Evolutionary conservation across 495 filamentous ascomycete species (phyloP).

Genomic region (Collariella sp.): DNA sequence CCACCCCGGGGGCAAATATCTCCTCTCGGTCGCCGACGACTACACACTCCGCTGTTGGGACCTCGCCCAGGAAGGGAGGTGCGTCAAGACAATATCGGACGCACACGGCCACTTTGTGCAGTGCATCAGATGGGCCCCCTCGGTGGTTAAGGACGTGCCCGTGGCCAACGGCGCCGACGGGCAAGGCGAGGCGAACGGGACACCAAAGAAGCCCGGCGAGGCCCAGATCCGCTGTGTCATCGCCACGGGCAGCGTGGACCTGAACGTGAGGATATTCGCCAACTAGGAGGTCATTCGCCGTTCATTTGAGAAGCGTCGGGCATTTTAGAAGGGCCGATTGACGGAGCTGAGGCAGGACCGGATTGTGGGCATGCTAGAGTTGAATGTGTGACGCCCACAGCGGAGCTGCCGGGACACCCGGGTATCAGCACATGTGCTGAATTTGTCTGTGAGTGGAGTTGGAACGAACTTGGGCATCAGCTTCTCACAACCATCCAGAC

Average conservation of each 20-base stretch:
- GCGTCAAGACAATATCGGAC: slow-evolving; percentile 72
- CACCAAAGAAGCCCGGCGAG: slow-evolving; percentile 39
- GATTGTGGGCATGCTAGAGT: too few relatives aligned
- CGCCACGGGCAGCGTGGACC: slow-evolving; percentile 54
- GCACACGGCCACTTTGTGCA: slow-evolving; percentile 82
- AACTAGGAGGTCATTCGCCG: slow-evolving; percentile 24
- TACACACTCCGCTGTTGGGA: slow-evolving; percentile 96
- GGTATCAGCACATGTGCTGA: too few relatives aligned
- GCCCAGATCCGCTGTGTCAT: slow-evolving; percentile 53
- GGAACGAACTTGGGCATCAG: background rate
- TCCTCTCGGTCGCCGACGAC: slow-evolving; percentile 79
- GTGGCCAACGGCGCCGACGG: slow-evolving; percentile 42
- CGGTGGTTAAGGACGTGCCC: slow-evolving; percentile 50
- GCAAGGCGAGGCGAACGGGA: slow-evolving; percentile 42
- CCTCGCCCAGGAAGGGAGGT: slow-evolving; percentile 78
- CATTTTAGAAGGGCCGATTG: background rate
- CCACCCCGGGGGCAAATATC: slow-evolving; percentile 89
- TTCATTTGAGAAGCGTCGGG: background rate
- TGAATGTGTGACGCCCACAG: too few relatives aligned
- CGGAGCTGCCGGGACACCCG: too few relatives aligned
- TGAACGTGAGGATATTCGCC: slow-evolving; percentile 54
- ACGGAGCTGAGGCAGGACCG: too few relatives aligned
- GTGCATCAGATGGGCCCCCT: slow-evolving; percentile 87
- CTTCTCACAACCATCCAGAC: background rate
- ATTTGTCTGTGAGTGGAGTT: background rate